Percentiles rank a stretch among this genome's conserved stretches.
phyloP scores from a whole-genome alignment of 176 grass and related monocot species.

The Leersia perrieri region DNA sequence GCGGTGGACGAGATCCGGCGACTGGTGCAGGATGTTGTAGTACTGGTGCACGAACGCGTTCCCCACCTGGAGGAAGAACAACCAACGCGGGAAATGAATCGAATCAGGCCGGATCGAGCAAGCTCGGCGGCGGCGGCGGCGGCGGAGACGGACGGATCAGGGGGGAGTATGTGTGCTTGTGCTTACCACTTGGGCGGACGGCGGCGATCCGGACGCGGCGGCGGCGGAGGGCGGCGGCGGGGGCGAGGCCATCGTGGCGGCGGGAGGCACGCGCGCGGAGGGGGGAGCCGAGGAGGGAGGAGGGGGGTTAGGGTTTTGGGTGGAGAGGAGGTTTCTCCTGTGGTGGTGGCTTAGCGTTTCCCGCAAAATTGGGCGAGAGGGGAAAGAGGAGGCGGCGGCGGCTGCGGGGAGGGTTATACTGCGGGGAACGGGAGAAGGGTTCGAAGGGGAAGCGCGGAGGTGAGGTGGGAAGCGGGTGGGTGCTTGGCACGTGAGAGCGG shows the following conservation, averaged over 20 bases:
- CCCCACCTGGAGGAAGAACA: constrained; percentile 58
- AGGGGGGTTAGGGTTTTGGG: constrained; percentile 42
- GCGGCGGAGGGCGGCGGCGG: constrained; percentile 21
- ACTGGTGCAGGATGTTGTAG: constrained; percentile 95
- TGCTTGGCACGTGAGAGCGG: neutral
- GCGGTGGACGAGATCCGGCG: constrained; percentile 80
- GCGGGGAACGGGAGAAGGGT: neutral
- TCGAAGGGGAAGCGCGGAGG: too few relatives aligned
- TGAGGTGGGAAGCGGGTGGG: neutral
- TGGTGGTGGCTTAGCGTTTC: neutral
- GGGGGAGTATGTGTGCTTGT: too few relatives aligned
- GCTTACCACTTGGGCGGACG: constrained; percentile 64
- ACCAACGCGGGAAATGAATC: neutral
- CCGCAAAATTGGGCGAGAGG: constrained; percentile 21
- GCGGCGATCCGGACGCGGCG: constrained; percentile 27
- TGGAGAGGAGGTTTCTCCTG: neutral
- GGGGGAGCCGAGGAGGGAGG: neutral
- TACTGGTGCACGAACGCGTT: constrained; percentile 98
- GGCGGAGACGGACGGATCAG: neutral
- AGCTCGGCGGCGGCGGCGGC: neutral
- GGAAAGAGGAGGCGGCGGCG: neutral
- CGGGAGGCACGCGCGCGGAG: neutral
- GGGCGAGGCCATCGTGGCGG: constrained; percentile 30
- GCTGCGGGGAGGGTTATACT: constrained; percentile 23
- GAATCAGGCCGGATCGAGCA: constrained; percentile 29